Conservation (phyloP, 2,329 filamentous ascomycete genomes). For the Aspergillus sp. region DNA sequence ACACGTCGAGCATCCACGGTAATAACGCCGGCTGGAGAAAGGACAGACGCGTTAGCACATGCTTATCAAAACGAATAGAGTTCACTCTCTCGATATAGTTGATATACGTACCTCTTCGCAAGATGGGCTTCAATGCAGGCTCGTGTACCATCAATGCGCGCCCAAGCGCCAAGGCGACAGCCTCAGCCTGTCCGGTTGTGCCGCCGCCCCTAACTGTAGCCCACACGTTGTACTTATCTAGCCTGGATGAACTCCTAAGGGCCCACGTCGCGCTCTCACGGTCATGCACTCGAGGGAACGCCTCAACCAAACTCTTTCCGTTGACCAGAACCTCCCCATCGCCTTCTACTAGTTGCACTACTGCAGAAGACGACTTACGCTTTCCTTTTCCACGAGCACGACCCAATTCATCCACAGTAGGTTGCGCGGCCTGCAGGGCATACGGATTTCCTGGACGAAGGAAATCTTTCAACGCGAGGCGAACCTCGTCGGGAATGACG, state of each 20-base stretch:
- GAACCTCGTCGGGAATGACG: slow-evolving; percentile 70
- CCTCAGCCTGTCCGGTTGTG: slow-evolving; percentile 92
- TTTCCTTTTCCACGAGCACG: slow-evolving; percentile 77
- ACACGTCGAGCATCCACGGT: slow-evolving; percentile 88
- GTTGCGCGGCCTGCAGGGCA: slow-evolving; percentile 61
- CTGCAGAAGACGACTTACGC: slow-evolving; percentile 83
- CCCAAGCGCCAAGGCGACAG: slow-evolving; percentile 83
- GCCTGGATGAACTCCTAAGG: slow-evolving; percentile 73
- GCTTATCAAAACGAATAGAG: background rate
- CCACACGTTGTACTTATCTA: slow-evolving; percentile 98
- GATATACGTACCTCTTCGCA: slow-evolving; percentile 76
- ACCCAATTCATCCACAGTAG: slow-evolving; percentile 72
- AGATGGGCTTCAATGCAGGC: slow-evolving; percentile 80
- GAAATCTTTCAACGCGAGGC: slow-evolving; percentile 65
- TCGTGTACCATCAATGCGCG: slow-evolving; percentile 89
- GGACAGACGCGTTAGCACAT: slow-evolving; percentile 18
- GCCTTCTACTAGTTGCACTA: slow-evolving; percentile 87
- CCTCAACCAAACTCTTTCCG: slow-evolving; percentile 76
- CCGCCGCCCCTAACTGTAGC: slow-evolving; percentile 81
- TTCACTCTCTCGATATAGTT: background rate
- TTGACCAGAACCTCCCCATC: slow-evolving; percentile 89
- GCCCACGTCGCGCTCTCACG: slow-evolving; percentile 93
- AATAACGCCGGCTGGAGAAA: slow-evolving; percentile 74
- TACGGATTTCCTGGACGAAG: slow-evolving; percentile 72
- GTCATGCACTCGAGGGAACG: slow-evolving; percentile 86